Conservation (phyloP, 441 rosid genomes). For the Arabidopsis lyrata region DNA sequence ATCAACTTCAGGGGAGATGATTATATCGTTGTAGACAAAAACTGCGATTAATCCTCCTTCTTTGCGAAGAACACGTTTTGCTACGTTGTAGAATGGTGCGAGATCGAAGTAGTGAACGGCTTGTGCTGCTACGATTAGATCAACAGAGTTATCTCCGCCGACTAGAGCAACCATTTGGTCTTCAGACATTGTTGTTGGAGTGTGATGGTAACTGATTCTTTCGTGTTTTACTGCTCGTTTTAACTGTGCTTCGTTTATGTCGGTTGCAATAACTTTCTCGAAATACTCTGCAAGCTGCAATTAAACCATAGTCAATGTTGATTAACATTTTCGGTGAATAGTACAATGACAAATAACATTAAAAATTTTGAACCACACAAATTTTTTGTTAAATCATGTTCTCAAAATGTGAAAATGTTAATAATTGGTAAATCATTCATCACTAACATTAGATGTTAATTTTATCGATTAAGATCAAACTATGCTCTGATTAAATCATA, state of each 20-base stretch:
- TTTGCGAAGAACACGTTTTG: conserved; percentile 53
- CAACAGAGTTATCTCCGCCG: conserved; percentile 65
- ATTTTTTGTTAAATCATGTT: too few species aligned
- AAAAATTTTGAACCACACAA: background rate
- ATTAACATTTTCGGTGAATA: background rate
- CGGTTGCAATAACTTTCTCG: conserved; percentile 60
- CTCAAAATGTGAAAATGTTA: too few species aligned
- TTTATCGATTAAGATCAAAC: background rate
- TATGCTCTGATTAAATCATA: background rate
- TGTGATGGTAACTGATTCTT: conserved; percentile 53
- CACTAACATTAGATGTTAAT: background rate
- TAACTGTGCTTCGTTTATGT: conserved; percentile 60
- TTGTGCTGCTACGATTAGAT: conserved; percentile 63
- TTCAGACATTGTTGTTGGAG: conserved; percentile 53
- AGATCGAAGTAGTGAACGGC: conserved; percentile 74
- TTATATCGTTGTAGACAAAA: conserved; percentile 59
- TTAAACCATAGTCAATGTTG: background rate
- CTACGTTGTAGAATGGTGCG: conserved; percentile 56
- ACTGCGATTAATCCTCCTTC: conserved; percentile 70
- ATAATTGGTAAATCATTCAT: background rate
- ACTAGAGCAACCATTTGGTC: conserved; percentile 53
- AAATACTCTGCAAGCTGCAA: conserved; percentile 62
- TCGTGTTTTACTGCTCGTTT: conserved; percentile 54
- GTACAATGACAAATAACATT: background rate
- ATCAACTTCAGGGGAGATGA: conserved; percentile 56